phyloP scores from a whole-genome alignment of 1,284 basidiomycete species.

The Ustilago lituana region DNA sequence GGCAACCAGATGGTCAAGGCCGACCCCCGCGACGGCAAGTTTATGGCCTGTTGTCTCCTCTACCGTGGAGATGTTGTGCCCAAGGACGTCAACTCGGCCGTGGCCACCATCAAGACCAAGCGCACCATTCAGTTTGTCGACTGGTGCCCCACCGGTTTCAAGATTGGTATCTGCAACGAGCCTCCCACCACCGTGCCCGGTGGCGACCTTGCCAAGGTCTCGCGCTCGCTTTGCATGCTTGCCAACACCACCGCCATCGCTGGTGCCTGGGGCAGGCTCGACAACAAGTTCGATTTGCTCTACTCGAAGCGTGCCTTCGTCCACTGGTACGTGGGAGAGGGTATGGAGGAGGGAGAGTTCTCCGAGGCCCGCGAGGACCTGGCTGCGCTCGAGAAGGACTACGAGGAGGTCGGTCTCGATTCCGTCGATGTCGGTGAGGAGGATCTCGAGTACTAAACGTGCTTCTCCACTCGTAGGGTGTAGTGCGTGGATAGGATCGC shows the following conservation, averaged over 20 bases:
- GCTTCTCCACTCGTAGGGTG: no score
- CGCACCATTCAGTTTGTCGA: constrained; percentile 84
- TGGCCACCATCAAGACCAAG: constrained; percentile 89
- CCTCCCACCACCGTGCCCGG: constrained; percentile 83
- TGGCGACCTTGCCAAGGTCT: constrained; percentile 93
- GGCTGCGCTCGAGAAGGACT: constrained; percentile 87
- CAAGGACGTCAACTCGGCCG: constrained; percentile 93
- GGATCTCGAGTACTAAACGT: constrained; percentile 69
- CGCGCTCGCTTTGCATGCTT: constrained; percentile 95
- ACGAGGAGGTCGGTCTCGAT: constrained; percentile 80
- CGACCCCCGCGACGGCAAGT: constrained; percentile 75
- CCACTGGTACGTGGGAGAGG: constrained; percentile 84
- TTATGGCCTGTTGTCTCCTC: constrained; percentile 75
- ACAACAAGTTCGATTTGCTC: constrained; percentile 98
- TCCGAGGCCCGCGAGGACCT: constrained; percentile 97
- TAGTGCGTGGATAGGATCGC: no score
- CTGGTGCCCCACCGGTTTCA: constrained; percentile 99
- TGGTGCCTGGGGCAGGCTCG: constrained; percentile 91
- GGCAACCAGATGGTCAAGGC: constrained; percentile 90
- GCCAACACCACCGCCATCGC: constrained; percentile 95
- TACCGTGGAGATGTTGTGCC: constrained; percentile 94
- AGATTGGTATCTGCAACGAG: constrained; percentile 93
- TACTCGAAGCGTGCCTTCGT: constrained; percentile 69
- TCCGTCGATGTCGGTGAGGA: constrained; percentile 82
- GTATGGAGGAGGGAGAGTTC: constrained; percentile 99